These are phyloP conservation scores for Paramyrothecium sp. DNA, from an alignment of 2,329 filamentous ascomycete species.

Conservation along the genomic window DNA sequence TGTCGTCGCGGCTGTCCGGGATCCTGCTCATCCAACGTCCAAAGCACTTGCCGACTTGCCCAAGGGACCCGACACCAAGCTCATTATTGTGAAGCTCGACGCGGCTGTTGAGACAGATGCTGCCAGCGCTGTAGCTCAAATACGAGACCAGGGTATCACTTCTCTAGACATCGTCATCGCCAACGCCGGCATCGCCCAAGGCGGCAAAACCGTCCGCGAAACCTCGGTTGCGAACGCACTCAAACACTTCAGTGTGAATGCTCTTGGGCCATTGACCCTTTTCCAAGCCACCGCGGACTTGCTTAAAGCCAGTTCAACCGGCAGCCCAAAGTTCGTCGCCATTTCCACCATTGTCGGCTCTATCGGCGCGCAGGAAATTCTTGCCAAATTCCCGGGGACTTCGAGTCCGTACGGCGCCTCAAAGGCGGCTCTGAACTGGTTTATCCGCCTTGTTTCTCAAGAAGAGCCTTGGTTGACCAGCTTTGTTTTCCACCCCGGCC, in stretches of 20 bases:
- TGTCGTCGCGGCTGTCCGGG: conserved; percentile 35
- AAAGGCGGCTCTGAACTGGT: conserved; percentile 14
- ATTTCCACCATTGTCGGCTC: neutral
- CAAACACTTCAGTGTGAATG: neutral
- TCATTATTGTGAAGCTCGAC: conserved; percentile 44
- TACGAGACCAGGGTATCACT: conserved; percentile 29
- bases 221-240: neutral
- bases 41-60: conserved; percentile 31
- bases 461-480: conserved; percentile 21
- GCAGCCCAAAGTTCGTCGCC: neutral
- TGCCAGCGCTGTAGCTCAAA: conserved; percentile 23
- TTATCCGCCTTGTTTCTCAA: conserved; percentile 13
- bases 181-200: conserved; percentile 35
- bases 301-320: neutral
- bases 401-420: conserved; percentile 9
- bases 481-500: conserved; percentile 9
- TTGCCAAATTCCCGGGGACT: neutral
- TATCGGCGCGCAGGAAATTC: neutral
- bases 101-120: conserved; percentile 28
- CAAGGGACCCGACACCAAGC: conserved; percentile 24
- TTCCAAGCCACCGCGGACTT: neutral
- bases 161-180: conserved; percentile 50
- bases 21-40: conserved; percentile 21
- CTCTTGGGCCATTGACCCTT: neutral
- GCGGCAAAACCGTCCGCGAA: neutral